Conservation (phyloP, 495 filamentous ascomycete genomes). For the Cetradonia linearis region DNA sequence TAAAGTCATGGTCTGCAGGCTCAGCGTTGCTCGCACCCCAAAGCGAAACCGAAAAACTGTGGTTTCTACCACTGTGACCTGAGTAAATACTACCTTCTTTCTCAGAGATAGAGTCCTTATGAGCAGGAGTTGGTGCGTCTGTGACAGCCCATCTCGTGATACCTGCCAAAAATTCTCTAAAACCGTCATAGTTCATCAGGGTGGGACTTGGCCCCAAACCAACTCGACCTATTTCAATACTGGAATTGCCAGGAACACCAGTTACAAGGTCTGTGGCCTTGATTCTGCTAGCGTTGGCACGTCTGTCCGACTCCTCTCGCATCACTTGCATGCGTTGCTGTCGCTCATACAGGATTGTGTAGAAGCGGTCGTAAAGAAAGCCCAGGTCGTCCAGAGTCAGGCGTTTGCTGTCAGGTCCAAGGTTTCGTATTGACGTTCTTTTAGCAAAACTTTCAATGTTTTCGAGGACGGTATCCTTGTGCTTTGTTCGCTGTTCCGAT, state of each 20-base stretch:
- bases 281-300: constrained; percentile 47
- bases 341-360: constrained; percentile 78
- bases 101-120: constrained; percentile 43
- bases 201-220: constrained; percentile 80
- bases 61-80: constrained; percentile 39
- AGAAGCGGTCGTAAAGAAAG: constrained; percentile 86
- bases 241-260: constrained; percentile 37
- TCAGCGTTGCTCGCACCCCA: constrained; percentile 66
- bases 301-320: constrained; percentile 61
- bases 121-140: constrained; percentile 52
- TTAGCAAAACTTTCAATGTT: constrained; percentile 97
- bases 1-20: constrained; percentile 91
- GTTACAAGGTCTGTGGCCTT: constrained; percentile 41
- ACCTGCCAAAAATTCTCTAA: constrained; percentile 82
- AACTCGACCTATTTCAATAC: constrained; percentile 65
- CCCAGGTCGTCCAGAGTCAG: constrained; percentile 76
- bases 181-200: constrained; percentile 92
- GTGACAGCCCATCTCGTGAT: constrained; percentile 86
- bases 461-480: constrained; percentile 82
- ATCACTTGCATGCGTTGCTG: constrained; percentile 70
- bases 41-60: constrained; percentile 47
- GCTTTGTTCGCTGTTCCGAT: constrained; percentile 75
- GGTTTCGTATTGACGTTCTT: constrained; percentile 87
- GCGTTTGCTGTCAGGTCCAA: constrained; percentile 89
- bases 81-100: constrained; percentile 47